Evolutionary conservation across 2,329 filamentous ascomycete genomes (phyloP).

Genomic region (Mycocentrospora acerina): DNA sequence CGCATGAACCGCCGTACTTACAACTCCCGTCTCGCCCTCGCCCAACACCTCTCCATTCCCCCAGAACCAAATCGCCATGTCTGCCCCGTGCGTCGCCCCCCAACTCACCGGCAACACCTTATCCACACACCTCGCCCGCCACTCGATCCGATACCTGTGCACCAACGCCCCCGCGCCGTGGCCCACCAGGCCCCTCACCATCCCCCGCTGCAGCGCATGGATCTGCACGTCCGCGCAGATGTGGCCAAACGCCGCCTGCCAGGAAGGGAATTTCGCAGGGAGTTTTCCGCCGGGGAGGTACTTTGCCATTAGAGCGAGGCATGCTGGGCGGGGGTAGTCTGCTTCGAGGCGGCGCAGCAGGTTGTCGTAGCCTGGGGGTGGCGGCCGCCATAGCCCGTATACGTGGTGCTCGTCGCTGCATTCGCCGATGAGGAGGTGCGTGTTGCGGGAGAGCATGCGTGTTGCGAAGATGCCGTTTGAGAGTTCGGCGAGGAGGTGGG

Average conservation of each 20-base stretch:
- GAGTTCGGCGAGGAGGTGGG: slow-evolving; percentile 48
- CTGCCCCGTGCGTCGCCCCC: slow-evolving; percentile 58
- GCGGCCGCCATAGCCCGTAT: slow-evolving; percentile 55
- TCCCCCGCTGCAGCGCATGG: slow-evolving; percentile 54
- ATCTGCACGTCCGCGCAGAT: slow-evolving; percentile 61
- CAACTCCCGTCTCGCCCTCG: slow-evolving; percentile 47
- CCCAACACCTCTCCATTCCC: slow-evolving; percentile 49
- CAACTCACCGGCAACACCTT: slow-evolving; percentile 47
- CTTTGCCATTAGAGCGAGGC: slow-evolving; percentile 46
- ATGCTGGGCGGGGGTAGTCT: slow-evolving; percentile 53
- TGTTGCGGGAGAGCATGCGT: slow-evolving; percentile 46
- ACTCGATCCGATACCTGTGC: slow-evolving; percentile 57
- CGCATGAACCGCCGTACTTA: slow-evolving; percentile 41
- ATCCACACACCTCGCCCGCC: slow-evolving; percentile 52
- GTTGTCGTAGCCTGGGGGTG: slow-evolving; percentile 43
- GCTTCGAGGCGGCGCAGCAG: slow-evolving; percentile 52
- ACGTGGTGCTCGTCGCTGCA: slow-evolving; percentile 56
- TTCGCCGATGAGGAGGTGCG: slow-evolving; percentile 57
- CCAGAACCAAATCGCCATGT: slow-evolving; percentile 59
- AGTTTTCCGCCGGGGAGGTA: slow-evolving; percentile 48
- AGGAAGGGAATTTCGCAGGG: slow-evolving; percentile 45
- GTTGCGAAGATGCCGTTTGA: slow-evolving; percentile 52
- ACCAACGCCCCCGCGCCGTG: slow-evolving; percentile 50
- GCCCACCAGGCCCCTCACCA: slow-evolving; percentile 48
- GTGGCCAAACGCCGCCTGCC: slow-evolving; percentile 55